These are phyloP conservation scores for Ambrosia hybrid DNA, from an alignment of 140 eudicot genomes.

Conservation along the genomic window DNA sequence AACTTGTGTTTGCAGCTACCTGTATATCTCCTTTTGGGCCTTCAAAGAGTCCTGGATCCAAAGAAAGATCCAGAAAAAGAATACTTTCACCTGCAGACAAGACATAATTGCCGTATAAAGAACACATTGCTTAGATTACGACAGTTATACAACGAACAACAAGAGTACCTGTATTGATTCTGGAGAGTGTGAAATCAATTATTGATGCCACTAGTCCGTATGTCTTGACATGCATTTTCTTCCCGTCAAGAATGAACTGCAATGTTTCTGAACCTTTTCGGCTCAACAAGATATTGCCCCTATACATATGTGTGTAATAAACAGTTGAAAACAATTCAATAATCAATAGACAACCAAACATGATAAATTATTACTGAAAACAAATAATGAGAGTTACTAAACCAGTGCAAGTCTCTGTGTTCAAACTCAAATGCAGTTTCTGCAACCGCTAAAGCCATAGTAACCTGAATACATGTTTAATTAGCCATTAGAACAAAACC, in stretches of 20 bases:
- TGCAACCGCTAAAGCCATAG: slow-evolving; percentile 95
- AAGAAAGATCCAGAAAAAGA: slow-evolving; percentile 78
- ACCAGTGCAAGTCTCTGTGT: slow-evolving; percentile 99
- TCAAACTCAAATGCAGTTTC: slow-evolving; percentile 96
- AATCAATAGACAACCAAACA: slow-evolving; percentile 4
- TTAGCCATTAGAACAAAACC: slow-evolving; percentile 5
- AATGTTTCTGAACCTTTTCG: slow-evolving; percentile 60
- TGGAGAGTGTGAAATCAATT: slow-evolving; percentile 93
- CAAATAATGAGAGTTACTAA: slow-evolving; percentile 22
- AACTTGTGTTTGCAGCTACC: slow-evolving; percentile 37
- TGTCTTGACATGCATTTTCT: slow-evolving; percentile 52
- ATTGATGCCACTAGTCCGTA: slow-evolving; percentile 71
- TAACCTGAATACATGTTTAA: slow-evolving; percentile 56
- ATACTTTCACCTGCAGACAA: slow-evolving; percentile 78
- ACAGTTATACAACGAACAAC: background rate
- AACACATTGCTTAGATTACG: background rate
- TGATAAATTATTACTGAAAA: slow-evolving; percentile 1
- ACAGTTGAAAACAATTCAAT: slow-evolving; percentile 16
- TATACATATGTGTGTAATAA: slow-evolving; percentile 17
- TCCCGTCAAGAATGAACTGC: slow-evolving; percentile 70
- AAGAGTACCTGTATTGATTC: slow-evolving; percentile 76
- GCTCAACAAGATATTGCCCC: slow-evolving; percentile 82
- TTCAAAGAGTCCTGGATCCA: slow-evolving; percentile 79
- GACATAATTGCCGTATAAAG: background rate
- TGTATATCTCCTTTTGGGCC: slow-evolving; percentile 94